Percentiles rank a stretch among this genome's conserved stretches.
These are phyloP conservation scores for Pleurotus sapidus DNA, from an alignment of 768 basidiomycete genomes.

Conservation along the genomic window DNA sequence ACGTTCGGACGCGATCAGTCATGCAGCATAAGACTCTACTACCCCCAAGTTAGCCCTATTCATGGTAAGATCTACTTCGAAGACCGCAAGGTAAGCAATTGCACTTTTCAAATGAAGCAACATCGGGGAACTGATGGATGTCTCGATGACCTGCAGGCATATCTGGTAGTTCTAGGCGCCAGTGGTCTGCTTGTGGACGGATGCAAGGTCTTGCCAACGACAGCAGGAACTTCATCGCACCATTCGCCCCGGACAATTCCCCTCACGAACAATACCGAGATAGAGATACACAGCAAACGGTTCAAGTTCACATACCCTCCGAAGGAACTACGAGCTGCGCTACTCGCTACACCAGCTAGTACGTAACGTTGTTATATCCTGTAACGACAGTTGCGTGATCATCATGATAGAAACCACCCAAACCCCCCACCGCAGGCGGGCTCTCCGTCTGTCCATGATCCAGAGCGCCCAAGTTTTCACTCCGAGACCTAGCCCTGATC, in stretches of 20 bases:
- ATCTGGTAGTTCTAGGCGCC: slow-evolving; percentile 58
- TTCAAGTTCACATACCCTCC: slow-evolving; percentile 78
- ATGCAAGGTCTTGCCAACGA: slow-evolving; percentile 51
- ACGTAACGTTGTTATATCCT: slow-evolving; percentile 19
- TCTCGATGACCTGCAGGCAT: slow-evolving; percentile 43
- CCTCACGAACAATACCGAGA: slow-evolving; percentile 59
- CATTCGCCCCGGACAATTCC: slow-evolving; percentile 52
- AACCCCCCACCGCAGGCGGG: slow-evolving; percentile 31
- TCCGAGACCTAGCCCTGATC: slow-evolving; percentile 57
- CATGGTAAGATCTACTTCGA: slow-evolving; percentile 72
- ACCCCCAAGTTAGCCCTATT: slow-evolving; percentile 54
- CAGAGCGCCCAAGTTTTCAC: slow-evolving; percentile 71
- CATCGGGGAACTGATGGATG: background rate
- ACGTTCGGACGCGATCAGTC: slow-evolving; percentile 66
- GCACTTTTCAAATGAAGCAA: too few species aligned
- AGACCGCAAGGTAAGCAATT: slow-evolving; percentile 50
- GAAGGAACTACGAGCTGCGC: slow-evolving; percentile 57
- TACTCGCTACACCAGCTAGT: slow-evolving; percentile 50
- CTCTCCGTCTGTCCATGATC: slow-evolving; percentile 74
- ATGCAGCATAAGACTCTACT: slow-evolving; percentile 71
- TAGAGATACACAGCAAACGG: slow-evolving; percentile 66
- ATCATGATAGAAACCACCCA: slow-evolving; percentile 14
- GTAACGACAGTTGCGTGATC: background rate
- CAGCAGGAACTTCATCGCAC: slow-evolving; percentile 16
- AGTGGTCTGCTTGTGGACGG: slow-evolving; percentile 61